Evolutionary conservation across 495 filamentous ascomycete species (phyloP), one percentile per base, ranked within the genome.

Genomic region (Zalerion maritima): DNA sequence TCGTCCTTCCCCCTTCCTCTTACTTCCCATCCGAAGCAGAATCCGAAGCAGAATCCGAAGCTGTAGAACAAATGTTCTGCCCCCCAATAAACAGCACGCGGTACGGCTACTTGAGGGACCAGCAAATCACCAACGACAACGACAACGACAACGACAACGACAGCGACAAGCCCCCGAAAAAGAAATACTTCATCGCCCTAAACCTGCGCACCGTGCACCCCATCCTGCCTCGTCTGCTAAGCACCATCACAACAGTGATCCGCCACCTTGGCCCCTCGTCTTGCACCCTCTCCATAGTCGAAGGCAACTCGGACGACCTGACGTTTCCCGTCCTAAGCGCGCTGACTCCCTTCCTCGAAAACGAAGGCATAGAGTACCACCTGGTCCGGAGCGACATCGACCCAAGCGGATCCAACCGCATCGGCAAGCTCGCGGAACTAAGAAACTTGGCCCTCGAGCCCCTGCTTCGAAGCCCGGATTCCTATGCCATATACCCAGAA

Each of bases 281-380:
- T 42, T 69, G 64, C 38, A 60, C 52, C 13, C 40, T 67, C 5
- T 67, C 64, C 4, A 54, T 69, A 27, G 43, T 65, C 21, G 61
- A 66, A 38, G 62, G 62, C n/a, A 50, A 59, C 18, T 69, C 65
- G 0, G 34, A 46, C 15, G 65, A 69, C 36, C 61, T 63, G 6
- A 71, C 65, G 4, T 54, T 45, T 32, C 60, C 68, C 23, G 52
- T 67, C 7, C 47, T 67, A 10, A 32, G 31, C 8, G 38, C 37
- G 2, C 29, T 70, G 3, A 37, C 40, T 1, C 15, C 34, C 12
- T 45, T 49, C 9, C 31, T 68, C 8, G 41, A 55, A 20, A 30
- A 28, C 0, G 40, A 60, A 8, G 53, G 50, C 10, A 36, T 36
- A 2, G 42, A 31, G 13, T 62, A 58, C 32, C 47, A 49, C 41